phyloP scores from a whole-genome alignment of 176 grass and related monocot genomes.

The Bolboschoenus planiculmis region DNA sequence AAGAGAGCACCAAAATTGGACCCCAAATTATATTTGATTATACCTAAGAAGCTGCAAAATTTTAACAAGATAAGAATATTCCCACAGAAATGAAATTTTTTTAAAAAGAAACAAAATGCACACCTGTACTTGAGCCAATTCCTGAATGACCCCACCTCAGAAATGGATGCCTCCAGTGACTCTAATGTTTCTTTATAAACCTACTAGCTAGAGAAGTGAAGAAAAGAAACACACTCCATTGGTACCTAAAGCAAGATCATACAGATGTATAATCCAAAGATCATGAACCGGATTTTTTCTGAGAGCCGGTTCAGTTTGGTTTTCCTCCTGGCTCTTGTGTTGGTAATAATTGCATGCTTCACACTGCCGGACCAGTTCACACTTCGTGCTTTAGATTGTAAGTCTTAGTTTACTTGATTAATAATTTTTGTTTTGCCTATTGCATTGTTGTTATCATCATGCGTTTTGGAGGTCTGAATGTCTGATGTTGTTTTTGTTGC shows the following conservation, averaged over 20 bases:
- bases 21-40: not conserved
- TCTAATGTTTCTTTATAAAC: conserved; percentile 7
- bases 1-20: not conserved
- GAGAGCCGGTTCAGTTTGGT: conserved; percentile 6
- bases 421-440: not conserved
- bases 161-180: conserved; percentile 13
- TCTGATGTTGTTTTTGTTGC: not conserved
- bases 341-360: not conserved
- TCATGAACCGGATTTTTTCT: conserved; percentile 1
- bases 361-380: not conserved
- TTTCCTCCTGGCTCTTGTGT: not conserved
- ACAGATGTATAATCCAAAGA: conserved; percentile 14
- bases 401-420: not conserved
- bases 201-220: not conserved
- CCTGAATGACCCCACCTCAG: not conserved
- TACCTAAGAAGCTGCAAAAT: not conserved
- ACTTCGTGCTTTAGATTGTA: not conserved
- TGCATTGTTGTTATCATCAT: not conserved
- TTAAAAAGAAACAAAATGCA: conserved; percentile 9
- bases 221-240: not conserved
- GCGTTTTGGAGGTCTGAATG: not conserved
- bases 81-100: not conserved
- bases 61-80: not conserved
- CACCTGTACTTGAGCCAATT: not conserved
- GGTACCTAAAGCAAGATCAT: not conserved